Conservation (phyloP, 768 basidiomycete species). For the Hericium alpestre region DNA sequence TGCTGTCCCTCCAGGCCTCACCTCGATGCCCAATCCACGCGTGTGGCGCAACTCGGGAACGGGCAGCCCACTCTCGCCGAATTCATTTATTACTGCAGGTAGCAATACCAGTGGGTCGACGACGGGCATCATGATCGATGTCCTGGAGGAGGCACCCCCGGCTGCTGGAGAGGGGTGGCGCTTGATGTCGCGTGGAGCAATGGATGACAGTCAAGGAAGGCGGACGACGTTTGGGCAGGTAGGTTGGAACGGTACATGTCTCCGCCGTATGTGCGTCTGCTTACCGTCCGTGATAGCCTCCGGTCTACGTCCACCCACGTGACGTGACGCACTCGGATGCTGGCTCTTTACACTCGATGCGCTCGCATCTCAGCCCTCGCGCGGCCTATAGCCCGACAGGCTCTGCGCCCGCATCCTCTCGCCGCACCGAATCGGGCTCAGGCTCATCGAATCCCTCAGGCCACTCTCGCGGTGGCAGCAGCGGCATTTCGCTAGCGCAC, state of each 20-base stretch:
- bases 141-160: constrained; percentile 64
- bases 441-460: constrained; percentile 35
- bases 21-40: constrained; percentile 17
- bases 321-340: constrained; percentile 42
- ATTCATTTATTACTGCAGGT: background rate
- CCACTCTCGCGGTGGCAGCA: constrained; percentile 21
- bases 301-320: constrained; percentile 32
- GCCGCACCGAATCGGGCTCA: background rate
- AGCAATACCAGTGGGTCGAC: constrained; percentile 4
- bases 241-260: constrained; percentile 15
- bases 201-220: constrained; percentile 19
- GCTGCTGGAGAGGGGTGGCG: constrained; percentile 52
- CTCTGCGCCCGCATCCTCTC: constrained; percentile 39
- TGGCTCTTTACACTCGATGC: constrained; percentile 56
- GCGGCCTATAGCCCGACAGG: constrained; percentile 34
- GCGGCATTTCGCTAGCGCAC: constrained; percentile 31
- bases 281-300: constrained; percentile 20
- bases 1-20: constrained; percentile 29
- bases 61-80: constrained; percentile 1
- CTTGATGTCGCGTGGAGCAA: constrained; percentile 32
- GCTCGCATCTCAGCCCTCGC: constrained; percentile 41
- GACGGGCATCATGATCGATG: constrained; percentile 36
- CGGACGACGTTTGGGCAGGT: constrained; percentile 58
- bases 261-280: no score
- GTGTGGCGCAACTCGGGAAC: constrained; percentile 25